Base-by-base conservation (phyloP, 2,329 filamentous ascomycete species). In the Onygenales sp. region DNA sequence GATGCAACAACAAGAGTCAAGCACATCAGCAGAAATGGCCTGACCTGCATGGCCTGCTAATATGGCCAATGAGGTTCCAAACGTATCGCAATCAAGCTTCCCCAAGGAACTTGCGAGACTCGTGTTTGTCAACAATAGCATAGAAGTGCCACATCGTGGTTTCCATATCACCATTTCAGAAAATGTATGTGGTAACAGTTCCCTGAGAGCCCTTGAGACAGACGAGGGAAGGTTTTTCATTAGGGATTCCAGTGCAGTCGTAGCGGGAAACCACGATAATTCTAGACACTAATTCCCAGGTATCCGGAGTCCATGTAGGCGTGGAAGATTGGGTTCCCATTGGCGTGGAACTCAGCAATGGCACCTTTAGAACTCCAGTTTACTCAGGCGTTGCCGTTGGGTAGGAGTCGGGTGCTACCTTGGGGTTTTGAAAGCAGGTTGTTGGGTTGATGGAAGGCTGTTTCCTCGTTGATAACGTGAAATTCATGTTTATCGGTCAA, bases 401-500 rank as follows among this genome's bases (percentile, higher is more conserved):
- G 72, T 0, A 84, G 70, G 5, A 79, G 59, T 57, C 84, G 80
- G 34, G 77, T 74, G 54, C 72, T 77, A 1, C 76, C 76, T 55
- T 79, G 77, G 0, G 78, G 79, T 45, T 72, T 75, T 32, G 77
- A 73, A 0, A 73, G 66, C 6, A 81, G 65, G 4, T 68, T 65
- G 52, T 79, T 75, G 0, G 77, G 77, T 0, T 77, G 74, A 49
- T 72, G 68, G 61, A 74, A 78, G 27, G 73, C 70, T 1, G 78
- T 79, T 55, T 77, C 65, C 52, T 77, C 77, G 55, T 78, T 70
- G 52, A 79, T 65, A 27, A 81, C 69, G 43, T 75, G 71, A 52
- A 82, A 81, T 63, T 82, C 79, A 55, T 82, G 79, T 62, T 77
- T 76, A 55, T 77, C 74, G 9, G 70, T 69, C n/a, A 78, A 58